A percentile compares a stretch with the other conserved stretches of the same genome.
These are phyloP conservation scores for Fusarium tupiense DNA, from an alignment of 2,329 filamentous ascomycete genomes.

Conservation along the genomic window DNA sequence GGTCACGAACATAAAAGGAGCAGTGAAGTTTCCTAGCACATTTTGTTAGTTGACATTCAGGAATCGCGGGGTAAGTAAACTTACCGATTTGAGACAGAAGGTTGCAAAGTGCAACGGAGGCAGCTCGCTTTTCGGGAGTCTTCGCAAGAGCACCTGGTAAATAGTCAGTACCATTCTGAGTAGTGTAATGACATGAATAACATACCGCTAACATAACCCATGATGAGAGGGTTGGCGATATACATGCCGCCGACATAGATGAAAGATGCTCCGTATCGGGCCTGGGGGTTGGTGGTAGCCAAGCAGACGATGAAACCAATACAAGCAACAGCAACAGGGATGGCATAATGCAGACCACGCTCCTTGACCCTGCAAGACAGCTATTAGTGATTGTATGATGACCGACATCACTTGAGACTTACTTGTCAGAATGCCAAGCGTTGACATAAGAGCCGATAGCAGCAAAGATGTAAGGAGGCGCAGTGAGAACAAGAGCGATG, in stretches of 20 bases:
- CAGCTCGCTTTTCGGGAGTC: conserved; percentile 4
- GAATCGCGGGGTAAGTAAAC: accelerated
- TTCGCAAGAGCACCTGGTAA: background rate
- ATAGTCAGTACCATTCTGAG: accelerated
- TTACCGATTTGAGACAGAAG: conserved; percentile 5
- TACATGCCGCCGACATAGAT: conserved; percentile 14
- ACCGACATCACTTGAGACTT: accelerated
- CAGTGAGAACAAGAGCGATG: conserved; percentile 8
- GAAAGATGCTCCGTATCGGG: conserved; percentile 3
- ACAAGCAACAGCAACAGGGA: conserved; percentile 1
- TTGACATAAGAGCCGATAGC: conserved; percentile 14
- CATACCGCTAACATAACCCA: conserved; percentile 14
- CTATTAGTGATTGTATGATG: accelerated
- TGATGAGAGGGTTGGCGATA: conserved; percentile 17
- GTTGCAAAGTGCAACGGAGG: conserved; percentile 7
- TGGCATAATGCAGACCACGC: conserved; percentile 3
- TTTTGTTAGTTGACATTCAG: accelerated
- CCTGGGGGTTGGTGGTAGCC: background rate
- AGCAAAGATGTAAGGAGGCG: conserved; percentile 9
- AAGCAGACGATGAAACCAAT: conserved; percentile 10
- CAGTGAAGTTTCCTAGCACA: conserved; percentile 1
- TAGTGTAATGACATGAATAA: accelerated
- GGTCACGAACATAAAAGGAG: conserved; percentile 11
- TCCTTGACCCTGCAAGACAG: background rate
- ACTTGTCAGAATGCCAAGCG: conserved; percentile 20